Conservation (phyloP, 2,329 filamentous ascomycete genomes). For the Trichoderma sp. region DNA sequence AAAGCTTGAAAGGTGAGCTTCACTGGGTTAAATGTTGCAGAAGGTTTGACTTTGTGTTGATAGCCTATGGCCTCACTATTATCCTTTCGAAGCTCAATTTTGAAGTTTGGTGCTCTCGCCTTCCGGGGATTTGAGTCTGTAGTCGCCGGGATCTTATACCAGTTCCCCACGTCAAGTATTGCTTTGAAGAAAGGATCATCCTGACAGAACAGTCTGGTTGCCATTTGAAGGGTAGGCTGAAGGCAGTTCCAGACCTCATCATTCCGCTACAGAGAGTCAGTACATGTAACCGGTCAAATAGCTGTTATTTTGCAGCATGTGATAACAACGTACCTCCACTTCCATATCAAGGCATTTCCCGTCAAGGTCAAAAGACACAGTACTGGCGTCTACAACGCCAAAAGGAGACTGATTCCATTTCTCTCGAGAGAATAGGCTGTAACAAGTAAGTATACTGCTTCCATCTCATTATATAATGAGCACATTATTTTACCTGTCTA, state of each 20-base stretch:
- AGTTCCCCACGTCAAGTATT: slow-evolving; percentile 28
- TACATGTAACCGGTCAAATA: not conserved
- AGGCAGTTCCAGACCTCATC: slow-evolving; percentile 31
- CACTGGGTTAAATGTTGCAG: not conserved
- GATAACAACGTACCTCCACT: not conserved
- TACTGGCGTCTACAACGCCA: not conserved
- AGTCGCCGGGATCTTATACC: slow-evolving; percentile 19
- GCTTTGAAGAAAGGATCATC: slow-evolving; percentile 25
- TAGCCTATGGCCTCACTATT: not conserved
- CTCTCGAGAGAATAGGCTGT: not conserved
- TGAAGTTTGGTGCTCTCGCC: not conserved
- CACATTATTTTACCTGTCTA: slow-evolving; percentile 25
- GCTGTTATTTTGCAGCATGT: not conserved
- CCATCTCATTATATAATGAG: too few species aligned
- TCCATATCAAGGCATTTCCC: not conserved
- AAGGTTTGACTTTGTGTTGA: not conserved
- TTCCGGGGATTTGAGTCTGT: slow-evolving; percentile 16
- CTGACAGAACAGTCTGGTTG: slow-evolving; percentile 25
- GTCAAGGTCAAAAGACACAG: not conserved
- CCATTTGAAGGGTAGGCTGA: slow-evolving; percentile 30
- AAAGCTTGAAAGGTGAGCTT: not conserved
- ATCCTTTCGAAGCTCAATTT: not conserved
- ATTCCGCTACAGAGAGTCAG: slow-evolving; percentile 17
- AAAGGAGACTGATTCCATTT: slow-evolving; percentile 11
- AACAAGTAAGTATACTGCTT: not conserved